Evolutionary conservation across 768 basidiomycete genomes (phyloP).

Genomic region (Leccinum truebloodii): DNA sequence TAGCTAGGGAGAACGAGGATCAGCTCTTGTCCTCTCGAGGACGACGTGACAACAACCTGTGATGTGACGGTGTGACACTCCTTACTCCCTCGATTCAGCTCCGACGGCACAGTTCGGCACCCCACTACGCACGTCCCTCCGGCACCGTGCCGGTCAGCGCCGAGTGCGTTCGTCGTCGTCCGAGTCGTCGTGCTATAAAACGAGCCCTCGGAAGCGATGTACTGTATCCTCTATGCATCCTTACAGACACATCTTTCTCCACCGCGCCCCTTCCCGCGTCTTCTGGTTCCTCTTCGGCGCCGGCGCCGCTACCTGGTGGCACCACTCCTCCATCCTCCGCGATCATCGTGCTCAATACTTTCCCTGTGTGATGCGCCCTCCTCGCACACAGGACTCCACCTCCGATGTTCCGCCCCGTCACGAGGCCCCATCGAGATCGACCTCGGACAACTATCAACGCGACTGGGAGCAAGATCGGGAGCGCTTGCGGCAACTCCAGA

Average conservation of each 20-base stretch:
- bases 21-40: conserved; percentile 10
- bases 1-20: conserved; percentile 18
- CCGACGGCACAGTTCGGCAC: conserved; percentile 20
- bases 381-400: conserved; percentile 14
- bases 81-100: conserved; percentile 2
- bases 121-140: conserved; percentile 5
- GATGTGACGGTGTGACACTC: conserved; percentile 2
- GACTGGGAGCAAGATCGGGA: conserved; percentile 52
- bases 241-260: conserved; percentile 22
- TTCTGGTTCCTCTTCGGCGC: conserved; percentile 73
- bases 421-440: conserved; percentile 4
- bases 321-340: conserved; percentile 44
- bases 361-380: conserved; percentile 30
- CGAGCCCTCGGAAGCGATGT: conserved; percentile 3
- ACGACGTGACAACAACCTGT: conserved; percentile 23
- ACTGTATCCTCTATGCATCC: conserved; percentile 21
- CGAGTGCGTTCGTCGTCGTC: conserved; percentile 27
- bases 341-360: conserved; percentile 39
- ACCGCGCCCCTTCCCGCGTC: conserved; percentile 54
- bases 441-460: conserved; percentile 21
- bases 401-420: conserved; percentile 10
- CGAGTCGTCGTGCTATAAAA: conserved; percentile 16
- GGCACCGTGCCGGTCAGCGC: conserved; percentile 21
- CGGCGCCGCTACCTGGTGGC: conserved; percentile 37
- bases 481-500: conserved; percentile 44